phyloP scores from a whole-genome alignment of 768 basidiomycete species.

The Boletus edulis region DNA sequence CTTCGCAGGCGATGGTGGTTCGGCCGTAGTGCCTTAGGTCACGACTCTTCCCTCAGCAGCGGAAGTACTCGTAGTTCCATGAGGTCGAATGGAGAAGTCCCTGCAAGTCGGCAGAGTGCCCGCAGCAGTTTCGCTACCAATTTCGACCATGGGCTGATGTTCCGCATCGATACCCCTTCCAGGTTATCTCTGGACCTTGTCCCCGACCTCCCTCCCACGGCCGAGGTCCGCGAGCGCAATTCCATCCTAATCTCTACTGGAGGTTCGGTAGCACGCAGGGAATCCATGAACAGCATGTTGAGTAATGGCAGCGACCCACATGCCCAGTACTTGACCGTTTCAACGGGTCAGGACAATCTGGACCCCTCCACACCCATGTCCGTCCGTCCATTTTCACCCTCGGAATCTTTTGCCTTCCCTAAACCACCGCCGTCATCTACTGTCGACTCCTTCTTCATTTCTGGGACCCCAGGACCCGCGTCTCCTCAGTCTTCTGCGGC shows the following conservation, averaged over 20 bases:
- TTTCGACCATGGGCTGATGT: constrained; percentile 42
- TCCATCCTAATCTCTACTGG: constrained; percentile 23
- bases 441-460: background rate
- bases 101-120: constrained; percentile 29
- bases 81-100: constrained; percentile 12
- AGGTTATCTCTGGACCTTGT: constrained; percentile 10
- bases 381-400: constrained; percentile 64
- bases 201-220: constrained; percentile 52
- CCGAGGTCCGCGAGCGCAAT: constrained; percentile 46
- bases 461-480: background rate
- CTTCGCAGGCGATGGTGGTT: constrained; percentile 49
- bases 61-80: constrained; percentile 12
- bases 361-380: constrained; percentile 51
- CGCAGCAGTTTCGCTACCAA: constrained; percentile 68
- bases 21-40: constrained; percentile 14
- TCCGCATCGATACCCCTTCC: constrained; percentile 20
- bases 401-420: constrained; percentile 69
- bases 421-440: constrained; percentile 43
- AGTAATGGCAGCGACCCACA: constrained; percentile 36
- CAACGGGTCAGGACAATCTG: constrained; percentile 12
- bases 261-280: constrained; percentile 25
- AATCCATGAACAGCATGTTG: constrained; percentile 41
- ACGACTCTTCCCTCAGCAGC: constrained; percentile 5
- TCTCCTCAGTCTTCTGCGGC: constrained; percentile 15
- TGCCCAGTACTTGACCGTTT: constrained; percentile 41